Conservation (phyloP, 805 yeast species). For the Candida krabiensis region DNA sequence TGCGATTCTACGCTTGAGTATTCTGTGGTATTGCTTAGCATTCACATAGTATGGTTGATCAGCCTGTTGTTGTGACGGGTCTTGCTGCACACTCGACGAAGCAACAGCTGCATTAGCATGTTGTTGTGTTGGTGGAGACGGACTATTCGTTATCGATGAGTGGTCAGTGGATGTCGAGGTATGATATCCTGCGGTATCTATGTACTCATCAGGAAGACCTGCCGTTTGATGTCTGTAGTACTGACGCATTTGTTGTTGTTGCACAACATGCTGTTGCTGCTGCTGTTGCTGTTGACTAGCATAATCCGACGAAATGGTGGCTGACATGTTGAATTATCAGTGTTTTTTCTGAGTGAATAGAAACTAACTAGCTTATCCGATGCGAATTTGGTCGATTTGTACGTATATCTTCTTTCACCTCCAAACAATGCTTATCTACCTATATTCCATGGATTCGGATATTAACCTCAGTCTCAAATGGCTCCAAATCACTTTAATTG, state of each 20-base stretch:
- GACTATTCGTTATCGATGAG: slow-evolving; percentile 20
- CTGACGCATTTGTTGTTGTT: slow-evolving; percentile 12
- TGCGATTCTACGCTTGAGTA: slow-evolving; percentile 88
- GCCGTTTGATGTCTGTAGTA: slow-evolving; percentile 16
- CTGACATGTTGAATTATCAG: slow-evolving; percentile 10
- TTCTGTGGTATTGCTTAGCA: slow-evolving; percentile 96
- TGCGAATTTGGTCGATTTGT: no score
- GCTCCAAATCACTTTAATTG: no score
- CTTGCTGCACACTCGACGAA: slow-evolving; percentile 8
- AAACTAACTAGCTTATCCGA: no score
- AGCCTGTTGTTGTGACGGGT: slow-evolving; percentile 19
- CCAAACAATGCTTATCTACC: no score
- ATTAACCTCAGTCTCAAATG: no score
- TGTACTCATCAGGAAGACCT: slow-evolving; percentile 16
- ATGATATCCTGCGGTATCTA: slow-evolving; percentile 19
- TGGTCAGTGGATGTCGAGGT: slow-evolving; percentile 22
- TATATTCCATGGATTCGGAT: no score
- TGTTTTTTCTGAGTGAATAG: no score
- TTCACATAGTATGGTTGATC: slow-evolving; percentile 97
- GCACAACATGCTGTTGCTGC: slow-evolving; percentile 4
- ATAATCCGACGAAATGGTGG: slow-evolving; percentile 18
- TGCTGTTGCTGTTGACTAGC: slow-evolving; percentile 14
- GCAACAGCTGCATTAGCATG: slow-evolving; percentile 4
- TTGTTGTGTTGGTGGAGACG: slow-evolving; percentile 19
- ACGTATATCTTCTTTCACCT: no score